A percentile compares a stretch with the other conserved stretches of the same genome.
phyloP scores from a whole-genome alignment of 2,329 filamentous ascomycete genomes.

The Salinomyces thailandicus region DNA sequence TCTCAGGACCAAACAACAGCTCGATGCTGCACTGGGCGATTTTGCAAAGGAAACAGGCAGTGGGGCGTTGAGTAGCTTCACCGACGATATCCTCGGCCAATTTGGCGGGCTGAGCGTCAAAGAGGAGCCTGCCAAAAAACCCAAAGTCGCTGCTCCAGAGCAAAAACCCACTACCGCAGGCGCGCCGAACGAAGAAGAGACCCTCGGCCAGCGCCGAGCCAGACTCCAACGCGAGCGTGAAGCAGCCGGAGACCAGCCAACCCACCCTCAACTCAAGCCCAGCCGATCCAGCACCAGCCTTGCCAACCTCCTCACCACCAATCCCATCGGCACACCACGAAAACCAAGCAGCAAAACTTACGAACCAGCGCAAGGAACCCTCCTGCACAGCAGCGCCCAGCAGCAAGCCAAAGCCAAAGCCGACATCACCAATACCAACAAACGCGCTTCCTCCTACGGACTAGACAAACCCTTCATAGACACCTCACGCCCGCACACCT shows the following conservation, averaged over 20 bases:
- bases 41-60: conserved; percentile 20
- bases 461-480: conserved; percentile 15
- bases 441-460: conserved; percentile 20
- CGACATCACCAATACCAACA: conserved; percentile 25
- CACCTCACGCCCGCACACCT: conserved; percentile 14
- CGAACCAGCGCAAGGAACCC: conserved; percentile 24
- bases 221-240: conserved; percentile 62
- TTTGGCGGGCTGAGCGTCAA: conserved; percentile 45
- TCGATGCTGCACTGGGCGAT: conserved; percentile 34
- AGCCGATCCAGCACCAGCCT: conserved; percentile 41
- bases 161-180: conserved; percentile 4
- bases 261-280: not conserved
- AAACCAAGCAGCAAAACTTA: conserved; percentile 9
- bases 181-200: conserved; percentile 53
- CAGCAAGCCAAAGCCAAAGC: conserved; percentile 28
- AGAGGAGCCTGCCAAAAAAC: conserved; percentile 26
- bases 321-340: conserved; percentile 13
- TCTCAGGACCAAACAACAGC: conserved; percentile 49
- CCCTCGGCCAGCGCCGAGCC: conserved; percentile 64
- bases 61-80: conserved; percentile 50
- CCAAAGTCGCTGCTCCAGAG: conserved; percentile 13
- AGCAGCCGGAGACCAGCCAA: conserved; percentile 12
- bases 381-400: conserved; percentile 27
- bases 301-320: conserved; percentile 49
- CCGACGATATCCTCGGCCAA: conserved; percentile 56